A percentile compares a stretch with the other conserved stretches of the same genome.
Evolutionary conservation across 2,329 filamentous ascomycete species (phyloP).

Genomic region (Aureobasidium mangrovei): DNA sequence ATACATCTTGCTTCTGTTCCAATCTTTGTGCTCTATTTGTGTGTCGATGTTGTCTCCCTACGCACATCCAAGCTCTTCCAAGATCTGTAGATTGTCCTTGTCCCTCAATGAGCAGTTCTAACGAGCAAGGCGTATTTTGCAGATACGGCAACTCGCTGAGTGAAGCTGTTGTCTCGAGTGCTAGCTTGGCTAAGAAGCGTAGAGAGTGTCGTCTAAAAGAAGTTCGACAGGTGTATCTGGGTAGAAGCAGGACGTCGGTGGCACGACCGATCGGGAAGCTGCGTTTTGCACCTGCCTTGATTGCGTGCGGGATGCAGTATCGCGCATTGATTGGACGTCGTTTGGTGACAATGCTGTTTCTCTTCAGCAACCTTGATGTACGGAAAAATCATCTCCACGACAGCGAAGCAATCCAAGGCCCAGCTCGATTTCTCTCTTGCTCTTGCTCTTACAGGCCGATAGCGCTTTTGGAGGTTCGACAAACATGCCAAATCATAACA

Average conservation of each 20-base stretch:
- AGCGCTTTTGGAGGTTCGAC: no score
- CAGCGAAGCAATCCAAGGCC: neutral
- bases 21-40: neutral
- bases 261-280: neutral
- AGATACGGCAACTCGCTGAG: no score
- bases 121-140: no score
- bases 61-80: no score
- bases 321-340: neutral
- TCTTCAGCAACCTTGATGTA: constrained; percentile 2
- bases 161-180: no score
- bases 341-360: neutral
- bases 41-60: neutral
- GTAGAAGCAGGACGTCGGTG: neutral
- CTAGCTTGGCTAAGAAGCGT: no score
- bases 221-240: neutral
- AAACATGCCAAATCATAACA: no score
- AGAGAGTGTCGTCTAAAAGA: neutral
- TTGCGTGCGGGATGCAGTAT: neutral
- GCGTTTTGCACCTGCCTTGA: neutral
- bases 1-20: neutral
- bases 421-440: no score
- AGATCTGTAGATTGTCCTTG: no score
- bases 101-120: no score
- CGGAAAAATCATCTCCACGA: constrained; percentile 9
- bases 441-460: no score